These are phyloP conservation scores for Triglochin maritima DNA, from an alignment of 106 monocot species.

Conservation along the genomic window DNA sequence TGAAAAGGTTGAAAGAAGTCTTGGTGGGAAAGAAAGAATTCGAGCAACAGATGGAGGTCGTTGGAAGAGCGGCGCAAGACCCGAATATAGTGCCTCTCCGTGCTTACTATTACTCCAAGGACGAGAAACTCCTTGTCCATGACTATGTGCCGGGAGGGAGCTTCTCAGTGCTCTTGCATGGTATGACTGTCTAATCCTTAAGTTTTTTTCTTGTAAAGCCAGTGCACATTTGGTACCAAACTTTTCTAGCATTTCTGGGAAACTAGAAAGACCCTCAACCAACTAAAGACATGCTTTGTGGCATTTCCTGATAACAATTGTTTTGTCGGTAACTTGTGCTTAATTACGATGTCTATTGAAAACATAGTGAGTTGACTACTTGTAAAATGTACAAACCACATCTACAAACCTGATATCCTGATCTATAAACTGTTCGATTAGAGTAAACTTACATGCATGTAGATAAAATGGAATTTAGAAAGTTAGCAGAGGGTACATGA, in stretches of 20 bases:
- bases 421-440: too few species aligned
- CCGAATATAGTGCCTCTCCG: constrained; percentile 57
- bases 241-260: background rate
- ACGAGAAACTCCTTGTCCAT: constrained; percentile 87
- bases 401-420: too few species aligned
- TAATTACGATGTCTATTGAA: background rate
- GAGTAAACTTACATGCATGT: too few species aligned
- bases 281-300: too few species aligned
- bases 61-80: constrained; percentile 54
- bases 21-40: constrained; percentile 72
- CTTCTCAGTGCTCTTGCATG: constrained; percentile 58
- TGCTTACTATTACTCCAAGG: constrained; percentile 93
- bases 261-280: too few species aligned
- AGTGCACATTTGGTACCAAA: background rate
- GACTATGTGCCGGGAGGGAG: constrained; percentile 57
- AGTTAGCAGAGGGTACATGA: too few species aligned
- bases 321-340: background rate
- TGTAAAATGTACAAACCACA: background rate
- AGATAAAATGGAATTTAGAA: too few species aligned
- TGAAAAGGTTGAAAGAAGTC: constrained; percentile 86
- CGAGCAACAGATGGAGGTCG: constrained; percentile 83
- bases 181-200: constrained; percentile 17
- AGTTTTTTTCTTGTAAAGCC: background rate
- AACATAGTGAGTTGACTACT: background rate
- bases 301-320: too few species aligned